Conservation (phyloP, 2,329 filamentous ascomycete genomes). For the Aspergillus nomiae region DNA sequence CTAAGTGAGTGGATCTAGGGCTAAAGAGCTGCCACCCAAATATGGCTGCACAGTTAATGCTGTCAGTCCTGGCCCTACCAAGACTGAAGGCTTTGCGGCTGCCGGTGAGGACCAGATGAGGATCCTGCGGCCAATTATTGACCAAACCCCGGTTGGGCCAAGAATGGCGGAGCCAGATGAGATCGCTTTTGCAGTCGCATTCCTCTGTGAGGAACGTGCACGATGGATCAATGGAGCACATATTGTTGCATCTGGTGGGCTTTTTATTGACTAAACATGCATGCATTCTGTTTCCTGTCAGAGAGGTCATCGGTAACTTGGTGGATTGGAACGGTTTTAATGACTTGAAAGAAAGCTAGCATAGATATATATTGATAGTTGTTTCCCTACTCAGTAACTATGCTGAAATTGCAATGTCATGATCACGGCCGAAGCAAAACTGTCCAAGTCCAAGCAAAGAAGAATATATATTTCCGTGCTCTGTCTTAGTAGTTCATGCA, state of each 20-base stretch:
- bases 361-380: no score
- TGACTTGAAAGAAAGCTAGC: no score
- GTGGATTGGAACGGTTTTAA: no score
- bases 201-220: not conserved
- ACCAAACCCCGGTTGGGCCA: not conserved
- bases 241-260: not conserved
- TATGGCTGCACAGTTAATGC: not conserved
- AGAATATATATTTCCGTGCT: not conserved
- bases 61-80: not conserved
- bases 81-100: not conserved
- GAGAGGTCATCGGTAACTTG: no score
- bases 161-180: not conserved
- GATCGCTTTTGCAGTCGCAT: not conserved
- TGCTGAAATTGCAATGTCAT: not conserved
- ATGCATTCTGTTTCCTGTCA: not conserved
- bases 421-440: not conserved
- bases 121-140: not conserved
- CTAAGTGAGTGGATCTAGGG: not conserved
- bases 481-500: not conserved
- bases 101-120: not conserved
- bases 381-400: no score
- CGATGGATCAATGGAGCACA: not conserved
- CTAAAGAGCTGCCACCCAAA: not conserved
- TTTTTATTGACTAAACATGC: not conserved
- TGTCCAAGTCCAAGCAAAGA: no score